phyloP scores from a whole-genome alignment of 2,329 filamentous ascomycete genomes.

The Diaporthe nobilis region DNA sequence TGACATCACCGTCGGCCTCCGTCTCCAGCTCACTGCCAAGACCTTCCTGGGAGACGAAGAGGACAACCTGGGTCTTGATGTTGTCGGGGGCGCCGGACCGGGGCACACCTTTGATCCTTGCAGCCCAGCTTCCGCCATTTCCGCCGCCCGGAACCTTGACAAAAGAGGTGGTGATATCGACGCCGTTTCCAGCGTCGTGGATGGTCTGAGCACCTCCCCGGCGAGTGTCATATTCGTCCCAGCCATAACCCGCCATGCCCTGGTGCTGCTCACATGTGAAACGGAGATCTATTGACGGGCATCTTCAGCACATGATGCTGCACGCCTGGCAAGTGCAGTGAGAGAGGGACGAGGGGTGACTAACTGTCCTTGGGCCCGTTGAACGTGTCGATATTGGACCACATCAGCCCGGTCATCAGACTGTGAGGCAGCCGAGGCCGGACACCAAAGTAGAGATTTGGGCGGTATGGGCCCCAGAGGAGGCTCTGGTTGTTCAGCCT shows the following conservation, averaged over 20 bases:
- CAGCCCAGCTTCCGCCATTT: slow-evolving; percentile 93
- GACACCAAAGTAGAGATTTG: slow-evolving; percentile 95
- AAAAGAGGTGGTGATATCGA: slow-evolving; percentile 94
- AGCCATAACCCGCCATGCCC: slow-evolving; percentile 94
- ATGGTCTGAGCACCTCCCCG: slow-evolving; percentile 91
- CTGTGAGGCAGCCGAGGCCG: slow-evolving; percentile 86
- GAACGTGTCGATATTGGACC: slow-evolving; percentile 88
- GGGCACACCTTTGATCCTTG: slow-evolving; percentile 85
- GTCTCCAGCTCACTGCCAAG: slow-evolving; percentile 74
- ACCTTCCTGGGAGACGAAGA: slow-evolving; percentile 85
- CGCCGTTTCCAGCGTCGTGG: slow-evolving; percentile 87
- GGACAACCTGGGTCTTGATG: slow-evolving; percentile 83
- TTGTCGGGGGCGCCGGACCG: slow-evolving; percentile 76
- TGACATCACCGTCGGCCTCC: slow-evolving; percentile 62
- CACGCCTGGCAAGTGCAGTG: background rate
- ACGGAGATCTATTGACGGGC: slow-evolving; percentile 75
- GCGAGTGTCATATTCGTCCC: slow-evolving; percentile 96
- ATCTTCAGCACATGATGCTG: slow-evolving; percentile 29
- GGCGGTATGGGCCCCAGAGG: slow-evolving; percentile 95
- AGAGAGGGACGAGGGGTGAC: slow-evolving; percentile 50
- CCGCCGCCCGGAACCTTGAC: slow-evolving; percentile 90
- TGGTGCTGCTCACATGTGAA: slow-evolving; percentile 98
- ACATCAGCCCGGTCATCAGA: slow-evolving; percentile 86
- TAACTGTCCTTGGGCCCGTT: slow-evolving; percentile 80
- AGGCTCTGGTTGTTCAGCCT: slow-evolving; percentile 83